Evolutionary conservation across 768 basidiomycete genomes (phyloP), one percentile per base, ranked within the genome.

Genomic region (Phlegmacium glaucopus): DNA sequence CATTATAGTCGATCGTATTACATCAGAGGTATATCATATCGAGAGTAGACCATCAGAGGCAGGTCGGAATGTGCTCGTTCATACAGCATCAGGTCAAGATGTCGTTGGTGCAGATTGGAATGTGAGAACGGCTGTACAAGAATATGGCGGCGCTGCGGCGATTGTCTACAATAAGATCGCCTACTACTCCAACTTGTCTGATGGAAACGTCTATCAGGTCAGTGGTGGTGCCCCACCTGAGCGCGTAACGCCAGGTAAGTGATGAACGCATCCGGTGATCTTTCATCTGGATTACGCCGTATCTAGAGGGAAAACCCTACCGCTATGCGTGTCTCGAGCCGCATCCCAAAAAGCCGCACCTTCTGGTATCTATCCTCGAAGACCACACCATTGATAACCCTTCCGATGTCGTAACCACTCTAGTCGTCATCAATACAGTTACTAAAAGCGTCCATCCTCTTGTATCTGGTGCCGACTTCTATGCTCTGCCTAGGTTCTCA

Each of bases 141-240:
- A 87, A 60, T 88, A 88, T 44, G 87, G 88, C 0, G 88, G 88
- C 10, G 79, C 73, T 2, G 67, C 82, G 1, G 80, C 80, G 1
- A 71, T 77, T 15, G 79, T 79, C 1, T 64, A 77, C 48, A 69
- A 68, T 34, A 75, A 71, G 6, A 62, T 68, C 9, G 63, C 78
- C 7, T 82, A 82, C 63, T 89, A 87, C 60, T 83, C 83, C 4
- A 69, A 83, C 59, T 63, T 72, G 26, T 45, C 44, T 10, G 80
- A 83, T 60, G 74, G 75, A 2, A 67, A 79, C 9, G 69, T 86
- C 0, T 87, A 85, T 57, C 57, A 60, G 8, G 55, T 75, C 37
- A 42, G 64, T 50, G 60, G 50, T 6, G 57, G 66, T 15, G 74
- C 75, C 0, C 63, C 69, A 36, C 67, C 83, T 0, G 69, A 86